Evolutionary conservation across 2,329 filamentous ascomycete species (phyloP).

Genomic region (Neofusicoccum ribis): DNA sequence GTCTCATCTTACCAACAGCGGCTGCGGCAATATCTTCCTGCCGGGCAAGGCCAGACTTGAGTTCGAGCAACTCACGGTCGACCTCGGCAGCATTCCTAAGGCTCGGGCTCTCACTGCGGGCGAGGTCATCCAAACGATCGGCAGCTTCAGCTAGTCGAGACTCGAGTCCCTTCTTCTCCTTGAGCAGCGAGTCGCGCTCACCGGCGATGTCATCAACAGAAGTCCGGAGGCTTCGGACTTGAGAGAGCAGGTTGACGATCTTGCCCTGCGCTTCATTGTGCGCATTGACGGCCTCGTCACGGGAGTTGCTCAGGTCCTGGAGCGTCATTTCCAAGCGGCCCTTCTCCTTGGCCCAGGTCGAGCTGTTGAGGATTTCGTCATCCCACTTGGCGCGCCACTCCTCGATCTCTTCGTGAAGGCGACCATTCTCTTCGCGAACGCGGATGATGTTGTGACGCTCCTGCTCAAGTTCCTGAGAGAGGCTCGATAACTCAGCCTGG

Average conservation of each 20-base stretch:
- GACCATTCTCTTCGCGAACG: slow-evolving; percentile 78
- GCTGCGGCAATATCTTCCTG: slow-evolving; percentile 91
- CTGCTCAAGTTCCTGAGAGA: slow-evolving; percentile 90
- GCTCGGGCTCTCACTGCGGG: slow-evolving; percentile 79
- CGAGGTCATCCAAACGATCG: slow-evolving; percentile 82
- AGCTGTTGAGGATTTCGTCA: slow-evolving; percentile 94
- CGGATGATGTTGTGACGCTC: slow-evolving; percentile 88
- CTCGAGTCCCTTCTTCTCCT: slow-evolving; percentile 90
- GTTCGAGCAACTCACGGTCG: slow-evolving; percentile 84
- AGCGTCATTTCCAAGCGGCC: slow-evolving; percentile 85
- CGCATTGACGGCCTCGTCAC: slow-evolving; percentile 87
- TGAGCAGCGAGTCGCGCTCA: slow-evolving; percentile 79
- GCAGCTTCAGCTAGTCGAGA: slow-evolving; percentile 83
- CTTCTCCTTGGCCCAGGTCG: slow-evolving; percentile 98
- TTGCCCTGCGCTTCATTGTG: slow-evolving; percentile 95
- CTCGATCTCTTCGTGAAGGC: slow-evolving; percentile 92
- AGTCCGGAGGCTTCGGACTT: slow-evolving; percentile 80
- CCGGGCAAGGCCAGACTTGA: slow-evolving; percentile 85
- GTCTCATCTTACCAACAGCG: slow-evolving; percentile 94
- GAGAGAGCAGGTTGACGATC: slow-evolving; percentile 84
- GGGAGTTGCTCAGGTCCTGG: slow-evolving; percentile 83
- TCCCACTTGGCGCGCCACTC: slow-evolving; percentile 96
- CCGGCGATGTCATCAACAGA: slow-evolving; percentile 82
- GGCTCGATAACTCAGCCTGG: slow-evolving; percentile 83
- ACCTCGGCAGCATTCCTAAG: slow-evolving; percentile 86